A percentile compares a stretch with the other conserved stretches of the same genome.
Evolutionary conservation across 164 flowering plant species (phyloP).

Genomic region (Annona cherimola): DNA sequence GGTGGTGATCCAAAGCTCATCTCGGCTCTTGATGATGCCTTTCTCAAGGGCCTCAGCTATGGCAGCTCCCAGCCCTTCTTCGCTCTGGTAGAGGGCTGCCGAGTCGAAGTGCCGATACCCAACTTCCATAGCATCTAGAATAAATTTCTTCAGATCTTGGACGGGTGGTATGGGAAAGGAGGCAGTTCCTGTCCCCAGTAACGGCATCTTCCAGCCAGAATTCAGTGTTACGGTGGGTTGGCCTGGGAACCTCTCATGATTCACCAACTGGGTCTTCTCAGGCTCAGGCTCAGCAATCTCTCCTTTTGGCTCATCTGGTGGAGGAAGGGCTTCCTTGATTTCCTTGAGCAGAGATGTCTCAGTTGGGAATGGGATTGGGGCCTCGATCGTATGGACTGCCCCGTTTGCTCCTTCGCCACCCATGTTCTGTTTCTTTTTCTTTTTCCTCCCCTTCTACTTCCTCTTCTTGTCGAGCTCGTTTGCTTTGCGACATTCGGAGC

Average conservation of each 20-base stretch:
- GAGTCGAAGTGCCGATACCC: slow-evolving; percentile 40
- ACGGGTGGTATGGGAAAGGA: slow-evolving; percentile 4
- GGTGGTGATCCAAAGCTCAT: slow-evolving; percentile 36
- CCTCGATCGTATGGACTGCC: background rate
- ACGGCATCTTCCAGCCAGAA: slow-evolving; percentile 18
- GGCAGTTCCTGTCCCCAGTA: slow-evolving; percentile 20
- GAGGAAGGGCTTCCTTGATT: background rate
- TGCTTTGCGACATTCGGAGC: background rate
- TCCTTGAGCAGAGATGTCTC: too few relatives aligned
- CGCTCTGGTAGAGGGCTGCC: slow-evolving; percentile 23
- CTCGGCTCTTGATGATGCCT: slow-evolving; percentile 28
- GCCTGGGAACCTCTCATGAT: background rate
- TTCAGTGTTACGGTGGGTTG: slow-evolving; percentile 7
- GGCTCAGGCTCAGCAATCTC: background rate
- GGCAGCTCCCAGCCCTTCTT: slow-evolving; percentile 29
- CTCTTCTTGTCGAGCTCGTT: background rate
- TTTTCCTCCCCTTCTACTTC: too few relatives aligned
- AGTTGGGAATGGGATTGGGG: background rate
- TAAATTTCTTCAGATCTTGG: background rate
- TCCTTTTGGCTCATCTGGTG: background rate
- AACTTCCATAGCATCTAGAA: slow-evolving; percentile 23
- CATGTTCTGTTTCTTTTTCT: background rate
- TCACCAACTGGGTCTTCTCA: background rate
- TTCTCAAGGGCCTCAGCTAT: slow-evolving; percentile 24
- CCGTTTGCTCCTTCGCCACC: background rate